A percentile compares a stretch with the other conserved stretches of the same genome.
Conservation (phyloP, 2,329 filamentous ascomycete species). For the Colletotrichum lentis region DNA sequence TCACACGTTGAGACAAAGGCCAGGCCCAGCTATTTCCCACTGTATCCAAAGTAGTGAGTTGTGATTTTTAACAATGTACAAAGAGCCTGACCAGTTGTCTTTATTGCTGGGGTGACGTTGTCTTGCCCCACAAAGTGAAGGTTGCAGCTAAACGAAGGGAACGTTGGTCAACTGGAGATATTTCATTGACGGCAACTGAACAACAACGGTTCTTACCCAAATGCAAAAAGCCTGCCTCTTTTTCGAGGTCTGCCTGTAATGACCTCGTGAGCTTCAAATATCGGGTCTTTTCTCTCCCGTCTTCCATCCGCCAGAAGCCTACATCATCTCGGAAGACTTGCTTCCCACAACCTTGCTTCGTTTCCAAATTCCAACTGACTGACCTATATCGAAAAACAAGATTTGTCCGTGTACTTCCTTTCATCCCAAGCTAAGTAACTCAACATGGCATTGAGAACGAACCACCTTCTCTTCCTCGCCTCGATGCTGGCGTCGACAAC, state of each 20-base stretch:
- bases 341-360: rapidly evolving
- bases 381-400: rapidly evolving
- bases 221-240: too few species aligned
- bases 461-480: neutral
- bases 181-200: too few species aligned
- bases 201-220: too few species aligned
- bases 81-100: neutral
- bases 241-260: too few species aligned
- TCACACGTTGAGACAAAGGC: neutral
- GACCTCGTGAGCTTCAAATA: too few species aligned
- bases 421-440: neutral
- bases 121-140: too few species aligned
- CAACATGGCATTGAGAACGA: neutral
- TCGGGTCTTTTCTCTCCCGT: too few species aligned
- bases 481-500: conserved; percentile 18
- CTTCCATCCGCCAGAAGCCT: too few species aligned
- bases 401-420: neutral
- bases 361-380: neutral
- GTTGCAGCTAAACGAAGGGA: too few species aligned
- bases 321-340: too few species aligned
- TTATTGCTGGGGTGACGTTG: neutral
- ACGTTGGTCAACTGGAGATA: too few species aligned
- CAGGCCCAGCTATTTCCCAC: rapidly evolving
- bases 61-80: neutral
- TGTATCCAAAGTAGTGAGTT: too few species aligned